Evolutionary conservation across 768 basidiomycete genomes (phyloP).

Genomic region (Mycena metata): DNA sequence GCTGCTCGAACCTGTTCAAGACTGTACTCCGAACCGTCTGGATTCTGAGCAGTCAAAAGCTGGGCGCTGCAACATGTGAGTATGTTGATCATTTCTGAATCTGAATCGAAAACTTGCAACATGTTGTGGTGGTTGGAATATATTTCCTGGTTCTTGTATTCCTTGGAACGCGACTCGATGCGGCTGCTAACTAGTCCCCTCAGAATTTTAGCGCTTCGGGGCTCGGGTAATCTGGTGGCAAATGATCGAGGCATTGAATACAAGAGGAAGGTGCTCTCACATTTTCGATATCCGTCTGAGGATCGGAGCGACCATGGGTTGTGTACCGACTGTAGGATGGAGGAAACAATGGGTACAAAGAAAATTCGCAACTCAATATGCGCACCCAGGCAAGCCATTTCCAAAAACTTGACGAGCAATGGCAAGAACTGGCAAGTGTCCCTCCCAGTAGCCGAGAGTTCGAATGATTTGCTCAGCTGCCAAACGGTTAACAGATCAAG

Average conservation of each 20-base stretch:
- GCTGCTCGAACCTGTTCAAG: conserved; percentile 14
- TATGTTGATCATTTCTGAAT: too few relatives aligned
- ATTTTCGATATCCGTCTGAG: background rate
- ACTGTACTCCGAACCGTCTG: conserved; percentile 25
- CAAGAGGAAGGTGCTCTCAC: background rate
- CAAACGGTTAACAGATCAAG: too few relatives aligned
- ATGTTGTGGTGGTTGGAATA: conserved; percentile 4
- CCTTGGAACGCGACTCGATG: conserved; percentile 6
- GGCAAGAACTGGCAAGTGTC: conserved; percentile 13
- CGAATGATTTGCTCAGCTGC: conserved; percentile 22
- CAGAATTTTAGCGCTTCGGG: background rate
- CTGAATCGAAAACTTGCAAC: conserved; percentile 13
- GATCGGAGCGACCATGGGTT: conserved; percentile 6
- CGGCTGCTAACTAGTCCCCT: conserved; percentile 3
- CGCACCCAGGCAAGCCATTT: conserved; percentile 23
- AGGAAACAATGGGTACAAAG: too few relatives aligned
- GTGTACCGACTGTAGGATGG: conserved; percentile 25
- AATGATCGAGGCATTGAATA: background rate
- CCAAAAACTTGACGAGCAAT: conserved; percentile 10
- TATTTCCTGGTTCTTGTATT: conserved; percentile 2
- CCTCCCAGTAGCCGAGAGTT: conserved; percentile 7
- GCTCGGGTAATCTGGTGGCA: conserved; percentile 2
- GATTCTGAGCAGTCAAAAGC: conserved; percentile 9
- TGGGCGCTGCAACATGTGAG: conserved; percentile 6
- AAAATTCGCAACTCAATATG: too few relatives aligned